A percentile compares a stretch with the other conserved stretches of the same genome.
phyloP scores from a whole-genome alignment of 805 yeast genomes.

The Sugiyamaella floridensis region DNA sequence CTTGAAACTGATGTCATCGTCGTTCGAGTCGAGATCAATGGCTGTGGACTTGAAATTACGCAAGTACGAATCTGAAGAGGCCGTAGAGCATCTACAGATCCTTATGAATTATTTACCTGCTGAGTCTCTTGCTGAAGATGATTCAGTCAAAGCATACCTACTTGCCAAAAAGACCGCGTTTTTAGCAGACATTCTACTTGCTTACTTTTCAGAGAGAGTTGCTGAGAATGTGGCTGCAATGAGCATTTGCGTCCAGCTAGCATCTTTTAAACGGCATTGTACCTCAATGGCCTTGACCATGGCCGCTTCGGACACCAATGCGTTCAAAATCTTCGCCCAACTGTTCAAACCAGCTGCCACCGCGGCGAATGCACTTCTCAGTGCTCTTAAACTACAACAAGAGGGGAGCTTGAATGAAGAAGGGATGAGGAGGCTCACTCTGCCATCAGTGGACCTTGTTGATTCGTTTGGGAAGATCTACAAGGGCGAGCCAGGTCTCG shows the following conservation, averaged over 20 bases:
- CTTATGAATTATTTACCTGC: constrained; percentile 20
- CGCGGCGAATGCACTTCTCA: not conserved
- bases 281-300: not conserved
- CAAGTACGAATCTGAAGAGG: constrained; percentile 22
- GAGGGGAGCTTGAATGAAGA: not conserved
- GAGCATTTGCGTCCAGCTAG: not conserved
- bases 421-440: not conserved
- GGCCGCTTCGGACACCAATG: not conserved
- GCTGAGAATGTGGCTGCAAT: not conserved
- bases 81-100: constrained; percentile 24
- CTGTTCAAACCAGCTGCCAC: not conserved
- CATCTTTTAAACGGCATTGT: not conserved
- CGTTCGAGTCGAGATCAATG: constrained; percentile 10
- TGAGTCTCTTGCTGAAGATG: constrained; percentile 14
- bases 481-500: not conserved
- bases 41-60: constrained; percentile 23
- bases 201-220: not conserved
- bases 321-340: not conserved
- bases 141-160: constrained; percentile 7
- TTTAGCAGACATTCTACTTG: not conserved
- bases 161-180: not conserved
- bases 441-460: not conserved
- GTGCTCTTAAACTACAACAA: not conserved
- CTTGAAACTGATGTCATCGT: constrained; percentile 17
- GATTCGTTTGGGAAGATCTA: not conserved